These are phyloP conservation scores for Ramaria sp. DNA, from an alignment of 768 basidiomycete genomes.

Conservation along the genomic window DNA sequence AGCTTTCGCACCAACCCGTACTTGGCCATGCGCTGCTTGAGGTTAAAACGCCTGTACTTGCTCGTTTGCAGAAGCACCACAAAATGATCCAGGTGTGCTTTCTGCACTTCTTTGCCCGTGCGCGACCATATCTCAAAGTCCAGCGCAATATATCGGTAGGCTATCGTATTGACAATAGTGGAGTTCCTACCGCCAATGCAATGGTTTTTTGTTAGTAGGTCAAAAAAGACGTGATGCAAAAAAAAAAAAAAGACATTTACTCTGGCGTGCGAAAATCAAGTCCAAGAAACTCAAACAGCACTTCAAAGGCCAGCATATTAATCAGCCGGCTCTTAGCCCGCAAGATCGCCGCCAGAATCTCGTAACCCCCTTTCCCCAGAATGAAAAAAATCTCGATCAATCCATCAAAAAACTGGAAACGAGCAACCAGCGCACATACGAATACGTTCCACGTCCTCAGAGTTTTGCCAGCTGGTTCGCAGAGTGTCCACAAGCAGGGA, in stretches of 20 bases:
- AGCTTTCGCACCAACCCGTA: conserved; percentile 61
- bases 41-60: conserved; percentile 68
- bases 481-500: conserved; percentile 67
- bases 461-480: conserved; percentile 83
- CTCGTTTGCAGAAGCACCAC: conserved; percentile 60
- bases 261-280: conserved; percentile 73
- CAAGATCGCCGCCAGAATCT: conserved; percentile 68
- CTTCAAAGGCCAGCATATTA: conserved; percentile 73
- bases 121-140: conserved; percentile 87
- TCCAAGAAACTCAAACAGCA: conserved; percentile 77
- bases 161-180: conserved; percentile 70
- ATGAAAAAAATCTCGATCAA: not conserved
- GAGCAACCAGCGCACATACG: conserved; percentile 36
- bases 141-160: conserved; percentile 73
- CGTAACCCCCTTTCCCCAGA: conserved; percentile 94
- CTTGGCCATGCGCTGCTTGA: conserved; percentile 61
- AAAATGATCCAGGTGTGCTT: conserved; percentile 74
- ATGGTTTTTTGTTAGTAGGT: too few relatives aligned
- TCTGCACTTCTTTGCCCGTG: conserved; percentile 62
- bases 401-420: not conserved
- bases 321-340: conserved; percentile 61
- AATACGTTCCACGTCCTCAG: conserved; percentile 86
- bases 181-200: too few relatives aligned
- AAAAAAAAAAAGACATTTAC: conserved; percentile 29
- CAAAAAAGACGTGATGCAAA: too few relatives aligned